A percentile compares a stretch with the other conserved stretches of the same genome.
phyloP scores from a whole-genome alignment of 2,329 filamentous ascomycete genomes.

The Septoria linicola region DNA sequence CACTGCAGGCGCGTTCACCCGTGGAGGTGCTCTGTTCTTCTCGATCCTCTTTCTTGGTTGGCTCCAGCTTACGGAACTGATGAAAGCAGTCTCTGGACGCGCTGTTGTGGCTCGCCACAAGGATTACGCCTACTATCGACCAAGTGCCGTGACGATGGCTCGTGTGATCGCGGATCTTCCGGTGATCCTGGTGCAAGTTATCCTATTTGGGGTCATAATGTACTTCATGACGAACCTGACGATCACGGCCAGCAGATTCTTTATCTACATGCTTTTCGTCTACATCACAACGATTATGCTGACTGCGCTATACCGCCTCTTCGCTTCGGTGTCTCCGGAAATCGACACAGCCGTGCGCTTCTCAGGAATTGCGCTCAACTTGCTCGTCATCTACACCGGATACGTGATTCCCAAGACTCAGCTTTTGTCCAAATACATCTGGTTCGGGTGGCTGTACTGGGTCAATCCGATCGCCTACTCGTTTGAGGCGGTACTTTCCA shows the following conservation, averaged over 20 bases:
- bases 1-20: constrained; percentile 62
- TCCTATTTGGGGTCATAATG: constrained; percentile 62
- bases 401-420: constrained; percentile 67
- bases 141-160: constrained; percentile 62
- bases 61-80: constrained; percentile 75
- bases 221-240: constrained; percentile 65
- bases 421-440: constrained; percentile 59
- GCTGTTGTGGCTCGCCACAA: constrained; percentile 67
- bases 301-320: constrained; percentile 64
- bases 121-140: constrained; percentile 69
- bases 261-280: constrained; percentile 64
- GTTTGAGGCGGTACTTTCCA: constrained; percentile 66
- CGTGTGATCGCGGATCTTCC: constrained; percentile 64
- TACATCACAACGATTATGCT: constrained; percentile 63
- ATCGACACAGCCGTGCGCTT: constrained; percentile 68
- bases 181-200: constrained; percentile 57
- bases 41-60: constrained; percentile 65
- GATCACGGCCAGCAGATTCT: constrained; percentile 62
- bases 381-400: constrained; percentile 63
- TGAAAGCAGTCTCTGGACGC: constrained; percentile 71
- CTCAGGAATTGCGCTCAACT: constrained; percentile 60
- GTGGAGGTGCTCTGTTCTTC: constrained; percentile 65
- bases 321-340: constrained; percentile 62
- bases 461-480: constrained; percentile 57
- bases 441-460: constrained; percentile 63